Evolutionary conservation across 75 land plant species (phyloP).

Genomic region (Picea sitchensis): DNA sequence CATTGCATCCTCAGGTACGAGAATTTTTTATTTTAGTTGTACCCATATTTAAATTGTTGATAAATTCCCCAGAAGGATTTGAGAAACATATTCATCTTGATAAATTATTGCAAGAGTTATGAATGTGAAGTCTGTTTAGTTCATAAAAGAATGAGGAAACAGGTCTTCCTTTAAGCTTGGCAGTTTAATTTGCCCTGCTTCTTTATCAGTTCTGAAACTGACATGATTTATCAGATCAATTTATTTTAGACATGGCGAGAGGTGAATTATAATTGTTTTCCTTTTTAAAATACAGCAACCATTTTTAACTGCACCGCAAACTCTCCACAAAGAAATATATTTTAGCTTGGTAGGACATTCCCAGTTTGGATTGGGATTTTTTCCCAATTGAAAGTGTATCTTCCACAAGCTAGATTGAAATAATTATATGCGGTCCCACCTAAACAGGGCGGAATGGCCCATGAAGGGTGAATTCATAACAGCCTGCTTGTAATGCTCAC

Average conservation of each 20-base stretch:
- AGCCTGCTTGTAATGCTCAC: too few relatives aligned
- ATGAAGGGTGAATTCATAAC: too few relatives aligned
- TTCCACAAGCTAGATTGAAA: too few relatives aligned
- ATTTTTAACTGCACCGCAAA: background rate
- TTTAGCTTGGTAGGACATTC: background rate
- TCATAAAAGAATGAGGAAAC: background rate
- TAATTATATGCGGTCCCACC: too few relatives aligned
- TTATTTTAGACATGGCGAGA: background rate
- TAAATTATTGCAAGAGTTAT: background rate
- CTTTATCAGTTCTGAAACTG: background rate
- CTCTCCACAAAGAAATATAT: background rate
- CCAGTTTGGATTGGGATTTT: background rate
- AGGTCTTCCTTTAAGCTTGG: background rate
- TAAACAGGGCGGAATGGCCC: too few relatives aligned
- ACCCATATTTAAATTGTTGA: background rate
- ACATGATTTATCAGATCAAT: background rate
- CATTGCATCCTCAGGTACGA: constrained; percentile 67
- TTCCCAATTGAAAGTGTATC: too few relatives aligned
- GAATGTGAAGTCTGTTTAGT: background rate
- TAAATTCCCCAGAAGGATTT: background rate
- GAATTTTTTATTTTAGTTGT: constrained; percentile 10
- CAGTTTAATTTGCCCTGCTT: background rate
- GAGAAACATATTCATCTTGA: background rate
- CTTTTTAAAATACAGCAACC: background rate
- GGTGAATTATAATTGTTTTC: background rate